Conservation (phyloP, 306 rosid genomes). For the Cajanus cajan region DNA sequence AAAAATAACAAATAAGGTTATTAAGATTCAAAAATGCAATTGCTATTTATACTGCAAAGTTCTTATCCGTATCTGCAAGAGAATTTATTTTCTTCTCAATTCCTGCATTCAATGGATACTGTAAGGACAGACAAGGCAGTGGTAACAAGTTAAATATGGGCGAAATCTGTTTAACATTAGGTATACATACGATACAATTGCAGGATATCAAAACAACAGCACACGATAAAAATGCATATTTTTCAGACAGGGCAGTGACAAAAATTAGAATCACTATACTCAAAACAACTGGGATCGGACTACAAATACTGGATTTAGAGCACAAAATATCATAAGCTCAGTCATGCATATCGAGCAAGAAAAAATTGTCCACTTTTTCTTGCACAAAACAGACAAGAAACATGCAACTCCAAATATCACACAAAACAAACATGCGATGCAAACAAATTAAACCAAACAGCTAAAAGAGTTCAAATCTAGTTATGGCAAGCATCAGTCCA, state of each 20-base stretch:
- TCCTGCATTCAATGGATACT: neutral
- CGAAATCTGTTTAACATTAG: neutral
- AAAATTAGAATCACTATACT: neutral
- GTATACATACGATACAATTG: neutral
- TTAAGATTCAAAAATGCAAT: neutral
- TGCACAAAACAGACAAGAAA: neutral
- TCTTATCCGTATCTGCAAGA: neutral
- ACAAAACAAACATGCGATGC: neutral
- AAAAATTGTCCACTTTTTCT: neutral
- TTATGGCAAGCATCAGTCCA: constrained; percentile 8
- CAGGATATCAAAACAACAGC: neutral
- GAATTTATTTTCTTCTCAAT: neutral
- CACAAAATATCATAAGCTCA: neutral
- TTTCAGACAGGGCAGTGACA: neutral
- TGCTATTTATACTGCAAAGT: neutral
- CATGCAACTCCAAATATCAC: neutral
- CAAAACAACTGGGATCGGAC: neutral
- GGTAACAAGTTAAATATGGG: neutral
- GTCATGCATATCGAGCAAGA: neutral
- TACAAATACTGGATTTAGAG: neutral
- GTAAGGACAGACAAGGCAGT: neutral
- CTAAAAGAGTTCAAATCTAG: neutral
- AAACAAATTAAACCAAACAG: neutral
- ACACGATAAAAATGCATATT: neutral
- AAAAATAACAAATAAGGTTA: neutral